A percentile compares a stretch with the other conserved stretches of the same genome.
phyloP scores from a whole-genome alignment of 768 basidiomycete species.

The Xerocomus potaroensis region DNA sequence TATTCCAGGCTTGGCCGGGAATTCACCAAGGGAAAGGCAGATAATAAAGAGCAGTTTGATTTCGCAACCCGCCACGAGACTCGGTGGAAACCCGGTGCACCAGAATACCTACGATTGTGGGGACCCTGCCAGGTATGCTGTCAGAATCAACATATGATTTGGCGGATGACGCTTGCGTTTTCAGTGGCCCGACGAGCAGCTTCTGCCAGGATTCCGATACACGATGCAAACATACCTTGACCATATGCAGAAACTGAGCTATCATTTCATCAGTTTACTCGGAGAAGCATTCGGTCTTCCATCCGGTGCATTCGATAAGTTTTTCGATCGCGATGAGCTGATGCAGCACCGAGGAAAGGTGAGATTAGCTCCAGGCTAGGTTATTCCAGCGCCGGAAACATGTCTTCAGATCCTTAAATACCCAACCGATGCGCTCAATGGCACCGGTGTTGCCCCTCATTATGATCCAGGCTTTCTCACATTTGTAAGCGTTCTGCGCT shows the following conservation, averaged over 20 bases:
- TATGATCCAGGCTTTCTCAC: constrained; percentile 82
- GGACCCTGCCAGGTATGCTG: constrained; percentile 64
- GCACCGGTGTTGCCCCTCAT: constrained; percentile 83
- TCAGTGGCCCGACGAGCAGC: constrained; percentile 74
- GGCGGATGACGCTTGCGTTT: background rate
- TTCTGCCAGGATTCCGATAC: constrained; percentile 66
- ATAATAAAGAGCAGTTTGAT: constrained; percentile 79
- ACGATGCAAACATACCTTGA: constrained; percentile 55
- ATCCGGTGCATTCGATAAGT: constrained; percentile 52
- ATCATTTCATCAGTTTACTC: constrained; percentile 57
- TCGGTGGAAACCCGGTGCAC: constrained; percentile 58
- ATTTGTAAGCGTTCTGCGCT: constrained; percentile 41
- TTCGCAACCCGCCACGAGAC: constrained; percentile 63
- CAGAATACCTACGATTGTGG: constrained; percentile 69
- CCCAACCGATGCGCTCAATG: constrained; percentile 48
- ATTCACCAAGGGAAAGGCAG: constrained; percentile 66
- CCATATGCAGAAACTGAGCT: constrained; percentile 56
- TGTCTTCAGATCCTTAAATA: constrained; percentile 62
- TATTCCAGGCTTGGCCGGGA: constrained; percentile 72
- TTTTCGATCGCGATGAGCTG: constrained; percentile 54
- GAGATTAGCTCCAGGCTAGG: background rate
- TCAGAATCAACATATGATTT: background rate
- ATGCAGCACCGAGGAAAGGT: constrained; percentile 76
- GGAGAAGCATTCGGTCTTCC: constrained; percentile 68
- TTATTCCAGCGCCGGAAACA: background rate